Conservation (phyloP, 345 rosid species). For the Eucalyptus polyanthemos region DNA sequence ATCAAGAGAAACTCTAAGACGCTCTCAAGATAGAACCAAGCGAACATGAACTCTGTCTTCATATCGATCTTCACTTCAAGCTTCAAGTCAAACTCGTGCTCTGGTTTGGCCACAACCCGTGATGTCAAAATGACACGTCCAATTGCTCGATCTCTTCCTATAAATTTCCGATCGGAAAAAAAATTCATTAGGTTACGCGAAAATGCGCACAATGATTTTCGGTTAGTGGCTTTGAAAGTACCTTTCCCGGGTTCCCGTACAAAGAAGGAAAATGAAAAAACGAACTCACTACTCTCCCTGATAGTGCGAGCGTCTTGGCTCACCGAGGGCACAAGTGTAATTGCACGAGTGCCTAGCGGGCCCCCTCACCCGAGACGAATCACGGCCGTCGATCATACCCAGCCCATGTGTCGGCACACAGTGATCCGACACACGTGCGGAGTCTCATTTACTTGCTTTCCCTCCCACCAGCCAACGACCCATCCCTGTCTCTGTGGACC, state of each 20-base stretch:
- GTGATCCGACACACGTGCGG: too few relatives aligned
- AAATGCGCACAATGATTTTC: neutral
- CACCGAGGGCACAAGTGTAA: neutral
- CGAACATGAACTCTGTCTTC: fast-evolving
- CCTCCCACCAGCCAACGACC: too few relatives aligned
- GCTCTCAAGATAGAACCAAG: fast-evolving
- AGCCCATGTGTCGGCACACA: too few relatives aligned
- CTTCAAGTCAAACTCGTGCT: neutral
- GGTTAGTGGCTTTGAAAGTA: fast-evolving
- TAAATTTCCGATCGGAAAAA: neutral
- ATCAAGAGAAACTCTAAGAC: too few relatives aligned
- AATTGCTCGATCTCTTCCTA: fast-evolving
- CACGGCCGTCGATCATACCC: too few relatives aligned
- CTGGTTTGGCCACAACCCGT: neutral
- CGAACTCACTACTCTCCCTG: neutral
- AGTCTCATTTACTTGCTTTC: too few relatives aligned
- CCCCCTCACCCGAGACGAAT: too few relatives aligned
- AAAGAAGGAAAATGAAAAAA: neutral
- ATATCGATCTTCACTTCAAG: fast-evolving
- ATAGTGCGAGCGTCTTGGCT: neutral
- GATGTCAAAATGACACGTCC: fast-evolving
- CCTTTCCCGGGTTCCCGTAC: neutral
- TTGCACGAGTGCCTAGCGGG: neutral
- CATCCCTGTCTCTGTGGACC: too few relatives aligned
- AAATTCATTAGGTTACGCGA: neutral